Conservation (phyloP, 169 alveolate species). For the Plasmodium knowlesi region DNA sequence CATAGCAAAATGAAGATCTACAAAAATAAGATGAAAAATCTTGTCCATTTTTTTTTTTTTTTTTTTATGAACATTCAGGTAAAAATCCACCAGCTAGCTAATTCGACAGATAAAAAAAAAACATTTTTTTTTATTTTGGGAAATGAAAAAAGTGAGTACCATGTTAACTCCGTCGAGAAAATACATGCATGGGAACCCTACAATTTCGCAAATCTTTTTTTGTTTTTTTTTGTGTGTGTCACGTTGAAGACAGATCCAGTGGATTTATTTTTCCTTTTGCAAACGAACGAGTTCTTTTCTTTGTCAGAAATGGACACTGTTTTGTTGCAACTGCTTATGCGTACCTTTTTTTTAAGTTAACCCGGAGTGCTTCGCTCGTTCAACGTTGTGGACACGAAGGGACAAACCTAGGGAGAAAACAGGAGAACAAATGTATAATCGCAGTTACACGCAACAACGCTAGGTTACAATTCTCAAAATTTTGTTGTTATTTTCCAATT, state of each 20-base stretch:
- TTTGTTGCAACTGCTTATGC: background rate
- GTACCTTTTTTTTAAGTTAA: slow-evolving; percentile 3
- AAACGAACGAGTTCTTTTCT: background rate
- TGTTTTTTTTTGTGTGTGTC: slow-evolving; percentile 14
- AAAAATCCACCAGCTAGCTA: slow-evolving; percentile 13
- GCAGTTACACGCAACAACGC: background rate
- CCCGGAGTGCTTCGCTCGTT: background rate
- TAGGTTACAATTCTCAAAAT: background rate
- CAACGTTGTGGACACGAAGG: background rate
- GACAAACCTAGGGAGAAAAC: background rate
- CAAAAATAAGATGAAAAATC: slow-evolving; percentile 27
- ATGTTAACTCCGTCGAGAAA: background rate
- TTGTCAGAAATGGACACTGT: slow-evolving; percentile 24
- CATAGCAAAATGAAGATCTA: slow-evolving; percentile 26
- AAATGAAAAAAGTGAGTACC: background rate
- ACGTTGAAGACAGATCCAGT: background rate
- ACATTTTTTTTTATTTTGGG: slow-evolving; percentile 11
- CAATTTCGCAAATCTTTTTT: slow-evolving; percentile 31
- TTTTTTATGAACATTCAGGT: slow-evolving; percentile 31
- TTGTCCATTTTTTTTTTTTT: slow-evolving; percentile 21
- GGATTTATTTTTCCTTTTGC: slow-evolving; percentile 26
- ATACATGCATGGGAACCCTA: background rate
- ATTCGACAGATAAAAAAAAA: slow-evolving; percentile 21
- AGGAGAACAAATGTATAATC: background rate
- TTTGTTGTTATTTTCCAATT: background rate